Evolutionary conservation across 371 early-diverging fungal genomes (phyloP).

Genomic region (Circinella umbellata): DNA sequence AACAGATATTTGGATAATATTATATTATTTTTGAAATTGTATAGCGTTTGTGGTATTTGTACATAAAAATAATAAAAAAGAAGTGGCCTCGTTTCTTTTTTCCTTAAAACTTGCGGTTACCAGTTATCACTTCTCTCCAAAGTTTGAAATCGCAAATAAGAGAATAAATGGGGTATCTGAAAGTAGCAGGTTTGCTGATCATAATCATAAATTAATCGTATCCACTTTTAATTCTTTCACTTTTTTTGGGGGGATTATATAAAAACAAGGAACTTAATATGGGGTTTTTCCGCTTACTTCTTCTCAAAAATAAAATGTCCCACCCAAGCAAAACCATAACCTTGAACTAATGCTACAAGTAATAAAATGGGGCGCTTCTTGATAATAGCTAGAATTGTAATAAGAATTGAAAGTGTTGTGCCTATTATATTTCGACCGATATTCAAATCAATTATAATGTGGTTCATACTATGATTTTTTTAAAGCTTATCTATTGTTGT

Average conservation of each 20-base stretch:
- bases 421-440: conserved; percentile 20
- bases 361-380: conserved; percentile 29
- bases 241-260: no score
- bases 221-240: not conserved
- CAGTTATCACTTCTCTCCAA: conserved; percentile 60
- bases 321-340: conserved; percentile 70
- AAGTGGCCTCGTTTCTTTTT: no score
- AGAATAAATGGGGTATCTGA: conserved; percentile 69
- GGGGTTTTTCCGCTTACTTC: conserved; percentile 38
- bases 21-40: no score
- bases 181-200: conserved; percentile 68
- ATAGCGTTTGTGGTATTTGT: no score
- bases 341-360: conserved; percentile 36
- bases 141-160: conserved; percentile 65
- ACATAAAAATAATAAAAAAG: not conserved
- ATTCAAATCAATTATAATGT: not conserved
- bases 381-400: conserved; percentile 23
- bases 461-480: not conserved
- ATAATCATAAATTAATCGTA: not conserved
- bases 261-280: no score
- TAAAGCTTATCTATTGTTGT: no score
- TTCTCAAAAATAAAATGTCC: conserved; percentile 74
- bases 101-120: conserved; percentile 40
- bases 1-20: no score
- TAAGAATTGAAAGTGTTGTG: conserved; percentile 32